Evolutionary conservation across 2,329 filamentous ascomycete species (phyloP).

Genomic region (Bipolaris sorokiniana): DNA sequence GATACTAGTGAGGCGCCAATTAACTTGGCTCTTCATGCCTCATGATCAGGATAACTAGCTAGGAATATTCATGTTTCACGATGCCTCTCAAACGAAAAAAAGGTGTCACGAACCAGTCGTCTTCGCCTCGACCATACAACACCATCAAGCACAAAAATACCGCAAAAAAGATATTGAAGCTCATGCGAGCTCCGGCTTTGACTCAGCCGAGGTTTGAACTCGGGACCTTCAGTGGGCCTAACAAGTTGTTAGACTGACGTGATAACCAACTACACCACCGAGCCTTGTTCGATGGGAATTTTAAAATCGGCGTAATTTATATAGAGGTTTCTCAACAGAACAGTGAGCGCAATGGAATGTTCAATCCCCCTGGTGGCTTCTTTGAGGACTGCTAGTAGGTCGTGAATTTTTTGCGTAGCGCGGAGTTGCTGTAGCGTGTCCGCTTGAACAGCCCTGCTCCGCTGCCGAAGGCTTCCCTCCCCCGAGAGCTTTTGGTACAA

Average conservation of each 20-base stretch:
- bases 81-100: neutral
- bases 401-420: neutral
- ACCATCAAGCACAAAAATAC: too few species aligned
- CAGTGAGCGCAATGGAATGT: too few species aligned
- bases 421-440: neutral
- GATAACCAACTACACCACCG: constrained; percentile 57
- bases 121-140: neutral
- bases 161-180: neutral
- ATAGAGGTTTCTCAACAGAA: too few species aligned
- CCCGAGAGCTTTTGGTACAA: neutral
- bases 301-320: neutral
- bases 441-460: neutral
- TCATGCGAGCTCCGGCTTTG: neutral
- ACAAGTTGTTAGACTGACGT: constrained; percentile 53
- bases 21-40: too few species aligned
- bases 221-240: constrained; percentile 21
- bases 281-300: constrained; percentile 22
- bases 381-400: neutral
- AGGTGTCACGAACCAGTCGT: neutral
- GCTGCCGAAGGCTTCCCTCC: neutral
- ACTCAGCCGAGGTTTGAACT: constrained; percentile 22
- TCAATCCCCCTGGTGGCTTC: too few species aligned
- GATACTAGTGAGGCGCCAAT: too few species aligned
- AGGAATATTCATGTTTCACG: neutral
- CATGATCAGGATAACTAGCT: too few species aligned